These are phyloP conservation scores for Penicillium rolfsii DNA, from an alignment of 2,329 filamentous ascomycete species.

Conservation along the genomic window DNA sequence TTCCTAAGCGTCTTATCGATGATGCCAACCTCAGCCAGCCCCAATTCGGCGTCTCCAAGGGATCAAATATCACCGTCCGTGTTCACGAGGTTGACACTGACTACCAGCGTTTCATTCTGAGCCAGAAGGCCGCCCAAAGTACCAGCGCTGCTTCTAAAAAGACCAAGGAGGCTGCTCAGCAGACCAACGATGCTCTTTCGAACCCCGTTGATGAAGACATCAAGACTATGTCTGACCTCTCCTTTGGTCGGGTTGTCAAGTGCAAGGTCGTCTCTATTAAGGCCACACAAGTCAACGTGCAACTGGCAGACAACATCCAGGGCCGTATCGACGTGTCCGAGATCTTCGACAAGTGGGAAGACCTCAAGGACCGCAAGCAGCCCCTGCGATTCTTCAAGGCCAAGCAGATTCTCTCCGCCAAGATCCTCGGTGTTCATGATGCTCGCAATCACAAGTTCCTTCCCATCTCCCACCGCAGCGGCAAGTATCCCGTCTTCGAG, in stretches of 20 bases:
- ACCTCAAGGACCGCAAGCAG: slow-evolving; percentile 78
- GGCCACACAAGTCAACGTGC: slow-evolving; percentile 88
- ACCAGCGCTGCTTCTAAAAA: slow-evolving; percentile 53
- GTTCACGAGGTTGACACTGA: slow-evolving; percentile 73
- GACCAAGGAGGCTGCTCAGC: slow-evolving; percentile 44
- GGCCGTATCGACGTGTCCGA: slow-evolving; percentile 94
- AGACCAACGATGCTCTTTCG: slow-evolving; percentile 43
- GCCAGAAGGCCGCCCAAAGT: slow-evolving; percentile 56
- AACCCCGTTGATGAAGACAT: slow-evolving; percentile 69
- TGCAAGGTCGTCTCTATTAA: slow-evolving; percentile 83
- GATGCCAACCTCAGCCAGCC: slow-evolving; percentile 68
- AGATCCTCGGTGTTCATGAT: slow-evolving; percentile 84
- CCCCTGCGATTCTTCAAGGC: slow-evolving; percentile 75
- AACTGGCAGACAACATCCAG: slow-evolving; percentile 82
- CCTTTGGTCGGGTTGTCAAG: slow-evolving; percentile 71
- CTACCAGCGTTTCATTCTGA: slow-evolving; percentile 69
- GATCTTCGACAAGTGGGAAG: slow-evolving; percentile 83
- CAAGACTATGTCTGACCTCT: slow-evolving; percentile 70
- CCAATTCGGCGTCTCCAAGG: slow-evolving; percentile 77
- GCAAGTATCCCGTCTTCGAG: slow-evolving; percentile 79
- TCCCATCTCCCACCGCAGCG: slow-evolving; percentile 82
- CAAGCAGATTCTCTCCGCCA: slow-evolving; percentile 72
- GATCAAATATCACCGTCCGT: slow-evolving; percentile 73
- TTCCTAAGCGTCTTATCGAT: slow-evolving; percentile 77
- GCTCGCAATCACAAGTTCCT: slow-evolving; percentile 88